Evolutionary conservation across 371 early-diverging fungal genomes (phyloP).

Genomic region (Nematocida major): DNA sequence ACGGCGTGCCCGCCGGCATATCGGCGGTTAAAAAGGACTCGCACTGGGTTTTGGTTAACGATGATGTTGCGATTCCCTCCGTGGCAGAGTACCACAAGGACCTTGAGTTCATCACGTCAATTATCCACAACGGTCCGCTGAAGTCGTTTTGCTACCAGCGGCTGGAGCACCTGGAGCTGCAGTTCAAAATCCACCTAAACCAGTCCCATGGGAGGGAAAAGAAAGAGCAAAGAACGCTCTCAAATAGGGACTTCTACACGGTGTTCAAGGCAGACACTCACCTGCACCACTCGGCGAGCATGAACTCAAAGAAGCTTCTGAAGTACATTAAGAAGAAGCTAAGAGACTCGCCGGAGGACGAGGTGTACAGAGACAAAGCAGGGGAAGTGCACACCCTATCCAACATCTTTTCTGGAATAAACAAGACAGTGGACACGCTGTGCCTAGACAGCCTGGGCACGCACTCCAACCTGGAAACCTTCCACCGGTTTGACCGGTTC

Average conservation of each 20-base stretch:
- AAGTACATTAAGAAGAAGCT: constrained; percentile 91
- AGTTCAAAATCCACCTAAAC: constrained; percentile 79
- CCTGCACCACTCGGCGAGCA: constrained; percentile 85
- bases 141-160: constrained; percentile 85
- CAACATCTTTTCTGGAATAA: constrained; percentile 78
- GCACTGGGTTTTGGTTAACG: constrained; percentile 9
- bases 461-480: constrained; percentile 73
- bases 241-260: constrained; percentile 92
- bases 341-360: constrained; percentile 68
- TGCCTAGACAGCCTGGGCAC: constrained; percentile 90
- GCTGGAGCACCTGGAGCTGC: constrained; percentile 79
- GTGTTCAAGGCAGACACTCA: constrained; percentile 96
- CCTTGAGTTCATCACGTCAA: constrained; percentile 72
- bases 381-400: constrained; percentile 65
- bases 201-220: constrained; percentile 74
- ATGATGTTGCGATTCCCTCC: constrained; percentile 44
- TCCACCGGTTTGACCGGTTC: constrained; percentile 87
- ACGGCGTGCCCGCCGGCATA: neutral
- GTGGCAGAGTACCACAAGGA: constrained; percentile 79
- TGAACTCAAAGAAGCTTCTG: constrained; percentile 93
- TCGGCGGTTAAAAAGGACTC: neutral
- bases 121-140: constrained; percentile 82
- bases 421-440: constrained; percentile 85
- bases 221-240: constrained; percentile 71
- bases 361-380: constrained; percentile 65